Evolutionary conservation across 2,329 filamentous ascomycete genomes (phyloP).

Genomic region (Talaromyces verruculosus): DNA sequence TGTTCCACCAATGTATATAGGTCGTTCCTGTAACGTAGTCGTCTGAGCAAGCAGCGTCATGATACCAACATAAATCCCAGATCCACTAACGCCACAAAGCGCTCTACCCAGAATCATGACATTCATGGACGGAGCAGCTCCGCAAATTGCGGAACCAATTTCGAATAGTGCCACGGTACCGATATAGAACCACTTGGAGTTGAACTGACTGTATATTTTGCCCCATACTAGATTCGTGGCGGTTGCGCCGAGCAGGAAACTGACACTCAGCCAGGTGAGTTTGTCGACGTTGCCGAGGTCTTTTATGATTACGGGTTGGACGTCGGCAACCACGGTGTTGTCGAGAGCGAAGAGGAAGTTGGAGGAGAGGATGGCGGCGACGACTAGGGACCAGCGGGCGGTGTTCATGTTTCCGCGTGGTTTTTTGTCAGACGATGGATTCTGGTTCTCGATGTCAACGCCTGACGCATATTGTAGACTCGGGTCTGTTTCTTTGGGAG

Average conservation of each 20-base stretch:
- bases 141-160: constrained; percentile 32
- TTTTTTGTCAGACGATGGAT: neutral
- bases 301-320: neutral
- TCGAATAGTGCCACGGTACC: constrained; percentile 27
- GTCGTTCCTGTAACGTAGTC: constrained; percentile 29
- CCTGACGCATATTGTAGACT: neutral
- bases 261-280: neutral
- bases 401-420: neutral
- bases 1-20: constrained; percentile 34
- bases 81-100: constrained; percentile 35
- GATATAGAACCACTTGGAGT: neutral
- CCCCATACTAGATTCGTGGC: neutral
- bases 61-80: constrained; percentile 35
- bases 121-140: constrained; percentile 46
- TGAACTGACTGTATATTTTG: neutral
- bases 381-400: neutral
- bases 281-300: neutral
- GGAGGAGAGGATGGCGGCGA: neutral
- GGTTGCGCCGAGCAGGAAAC: neutral
- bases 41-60: constrained; percentile 31
- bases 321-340: neutral
- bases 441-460: neutral
- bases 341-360: neutral
- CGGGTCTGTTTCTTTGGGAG: neutral
- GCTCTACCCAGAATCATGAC: constrained; percentile 48